These are phyloP conservation scores for Picochlorum sp. DNA, from an alignment of 139 green algal genomes.

Conservation along the genomic window DNA sequence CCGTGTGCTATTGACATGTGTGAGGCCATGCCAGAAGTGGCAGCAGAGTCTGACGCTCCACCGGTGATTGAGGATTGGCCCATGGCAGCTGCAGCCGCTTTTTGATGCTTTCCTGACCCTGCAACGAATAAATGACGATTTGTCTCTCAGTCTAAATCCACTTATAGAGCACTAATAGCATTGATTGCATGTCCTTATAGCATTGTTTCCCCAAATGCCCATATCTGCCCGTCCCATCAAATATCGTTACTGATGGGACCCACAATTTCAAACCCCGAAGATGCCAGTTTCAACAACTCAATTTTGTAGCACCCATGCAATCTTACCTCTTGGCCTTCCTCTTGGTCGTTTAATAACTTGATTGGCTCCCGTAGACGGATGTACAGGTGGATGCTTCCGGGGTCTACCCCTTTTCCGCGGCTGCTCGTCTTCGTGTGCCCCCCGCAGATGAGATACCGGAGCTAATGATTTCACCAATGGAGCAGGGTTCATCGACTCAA, in stretches of 20 bases:
- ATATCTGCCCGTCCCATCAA: no score
- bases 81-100: constrained; percentile 7
- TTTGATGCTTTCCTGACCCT: constrained; percentile 22
- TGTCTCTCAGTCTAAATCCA: no score
- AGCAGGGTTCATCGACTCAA: constrained; percentile 1
- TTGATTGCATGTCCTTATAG: no score
- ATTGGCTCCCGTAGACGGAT: neutral
- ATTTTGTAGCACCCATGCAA: neutral
- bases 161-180: neutral
- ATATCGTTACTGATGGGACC: no score
- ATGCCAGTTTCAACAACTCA: neutral
- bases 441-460: neutral
- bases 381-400: constrained; percentile 2
- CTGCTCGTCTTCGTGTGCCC: neutral
- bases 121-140: neutral
- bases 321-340: constrained; percentile 12
- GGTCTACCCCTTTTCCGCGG: constrained; percentile 7
- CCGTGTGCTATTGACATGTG: no score
- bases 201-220: no score
- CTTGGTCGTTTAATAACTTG: neutral
- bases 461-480: neutral
- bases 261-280: no score
- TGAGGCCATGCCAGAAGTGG: neutral
- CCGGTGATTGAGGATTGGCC: neutral
- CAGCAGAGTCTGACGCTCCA: neutral